A percentile compares a stretch with the other conserved stretches of the same genome.
phyloP scores from a whole-genome alignment of 441 rosid genomes.

The Erodium trifolium region DNA sequence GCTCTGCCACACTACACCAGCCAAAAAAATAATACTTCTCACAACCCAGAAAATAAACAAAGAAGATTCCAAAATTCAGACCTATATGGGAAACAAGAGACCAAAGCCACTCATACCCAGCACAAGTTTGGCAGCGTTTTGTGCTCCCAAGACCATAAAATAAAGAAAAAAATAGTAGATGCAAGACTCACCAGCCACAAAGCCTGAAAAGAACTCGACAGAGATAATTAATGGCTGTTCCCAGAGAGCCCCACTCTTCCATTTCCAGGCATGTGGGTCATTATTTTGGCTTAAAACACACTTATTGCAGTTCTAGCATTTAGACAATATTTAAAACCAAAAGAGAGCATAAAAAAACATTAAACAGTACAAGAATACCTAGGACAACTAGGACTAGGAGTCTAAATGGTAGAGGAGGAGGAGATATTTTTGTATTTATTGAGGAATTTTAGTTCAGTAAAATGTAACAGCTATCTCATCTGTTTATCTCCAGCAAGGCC shows the following conservation, averaged over 20 bases:
- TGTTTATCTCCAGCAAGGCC: neutral
- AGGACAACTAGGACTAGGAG: neutral
- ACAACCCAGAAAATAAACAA: slow-evolving; percentile 9
- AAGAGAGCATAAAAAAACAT: neutral
- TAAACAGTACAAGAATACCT: neutral
- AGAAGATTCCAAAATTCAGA: slow-evolving; percentile 36
- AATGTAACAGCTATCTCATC: neutral
- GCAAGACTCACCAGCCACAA: neutral
- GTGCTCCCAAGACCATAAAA: neutral
- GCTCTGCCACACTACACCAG: neutral
- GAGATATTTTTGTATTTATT: neutral
- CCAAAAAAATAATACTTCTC: neutral
- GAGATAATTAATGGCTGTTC: slow-evolving; percentile 27
- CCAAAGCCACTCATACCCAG: slow-evolving; percentile 27
- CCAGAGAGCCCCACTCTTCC: slow-evolving; percentile 24
- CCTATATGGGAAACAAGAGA: slow-evolving; percentile 20
- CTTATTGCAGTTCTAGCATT: slow-evolving; percentile 35
- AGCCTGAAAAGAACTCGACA: slow-evolving; percentile 18
- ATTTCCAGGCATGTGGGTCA: slow-evolving; percentile 42
- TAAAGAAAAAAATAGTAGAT: neutral
- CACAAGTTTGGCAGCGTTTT: slow-evolving; percentile 24
- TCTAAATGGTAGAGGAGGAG: neutral
- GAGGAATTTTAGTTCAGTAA: neutral
- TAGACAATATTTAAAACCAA: neutral
- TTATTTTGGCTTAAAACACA: slow-evolving; percentile 44